phyloP scores from a whole-genome alignment of 352 stramenopile genomes.

The Lagenidium giganteum region DNA sequence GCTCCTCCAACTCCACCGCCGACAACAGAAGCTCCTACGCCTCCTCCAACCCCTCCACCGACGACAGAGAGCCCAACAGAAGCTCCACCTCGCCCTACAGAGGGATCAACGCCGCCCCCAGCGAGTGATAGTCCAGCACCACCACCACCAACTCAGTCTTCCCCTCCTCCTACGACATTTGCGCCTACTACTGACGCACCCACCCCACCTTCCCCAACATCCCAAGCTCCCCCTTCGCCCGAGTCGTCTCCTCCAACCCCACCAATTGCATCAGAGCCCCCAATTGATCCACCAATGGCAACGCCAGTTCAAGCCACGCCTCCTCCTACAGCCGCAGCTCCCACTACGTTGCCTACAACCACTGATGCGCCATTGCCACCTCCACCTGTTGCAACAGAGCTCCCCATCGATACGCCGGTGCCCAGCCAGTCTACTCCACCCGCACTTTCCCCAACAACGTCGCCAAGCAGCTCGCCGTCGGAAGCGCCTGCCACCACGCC shows the following conservation, averaged over 20 bases:
- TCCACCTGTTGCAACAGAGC: background rate
- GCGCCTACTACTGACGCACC: no score
- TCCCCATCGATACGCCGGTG: background rate
- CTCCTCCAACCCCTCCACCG: background rate
- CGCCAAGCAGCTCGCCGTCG: no score
- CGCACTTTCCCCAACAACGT: no score
- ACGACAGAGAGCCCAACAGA: no score
- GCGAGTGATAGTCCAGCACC: no score
- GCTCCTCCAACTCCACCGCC: conserved; percentile 1
- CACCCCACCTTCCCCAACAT: background rate
- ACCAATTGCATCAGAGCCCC: conserved; percentile 2
- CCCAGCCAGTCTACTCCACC: background rate
- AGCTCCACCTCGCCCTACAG: no score
- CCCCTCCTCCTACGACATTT: no score
- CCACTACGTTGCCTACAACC: conserved; percentile 1
- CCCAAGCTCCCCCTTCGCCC: background rate
- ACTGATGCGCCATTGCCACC: background rate
- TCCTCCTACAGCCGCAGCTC: background rate
- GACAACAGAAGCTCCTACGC: conserved; percentile 3
- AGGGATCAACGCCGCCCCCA: no score
- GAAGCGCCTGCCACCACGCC: no score
- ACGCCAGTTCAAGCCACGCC: background rate
- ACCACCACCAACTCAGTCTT: no score
- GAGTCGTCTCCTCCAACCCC: conserved; percentile 1
- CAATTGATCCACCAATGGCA: conserved; percentile 1